A percentile compares a stretch with the other conserved stretches of the same genome.
These are phyloP conservation scores for Prunus yedoensis DNA, from an alignment of 331 rosid species.

Conservation along the genomic window DNA sequence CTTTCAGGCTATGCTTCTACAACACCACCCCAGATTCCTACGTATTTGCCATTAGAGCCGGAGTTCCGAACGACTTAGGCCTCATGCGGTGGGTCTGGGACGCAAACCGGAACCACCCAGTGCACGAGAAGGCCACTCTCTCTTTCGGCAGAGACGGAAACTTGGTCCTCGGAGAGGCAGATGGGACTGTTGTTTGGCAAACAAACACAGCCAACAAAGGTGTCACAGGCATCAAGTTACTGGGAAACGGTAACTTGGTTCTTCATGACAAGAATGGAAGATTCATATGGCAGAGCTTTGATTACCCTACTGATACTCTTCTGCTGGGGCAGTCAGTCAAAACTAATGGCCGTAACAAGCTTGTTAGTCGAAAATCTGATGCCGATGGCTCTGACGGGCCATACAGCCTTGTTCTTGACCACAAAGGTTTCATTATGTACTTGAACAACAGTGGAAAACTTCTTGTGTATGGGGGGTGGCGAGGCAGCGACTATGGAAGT, in stretches of 20 bases:
- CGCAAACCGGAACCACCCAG: constrained; percentile 32
- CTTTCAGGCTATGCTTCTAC: constrained; percentile 28
- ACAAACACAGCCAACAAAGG: constrained; percentile 37
- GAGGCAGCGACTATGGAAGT: neutral
- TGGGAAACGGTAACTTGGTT: constrained; percentile 27
- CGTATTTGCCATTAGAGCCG: constrained; percentile 25
- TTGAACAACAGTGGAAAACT: constrained; percentile 26
- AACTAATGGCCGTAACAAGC: constrained; percentile 13
- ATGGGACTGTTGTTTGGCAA: constrained; percentile 34
- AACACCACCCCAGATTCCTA: constrained; percentile 20
- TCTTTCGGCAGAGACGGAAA: constrained; percentile 26
- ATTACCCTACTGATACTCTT: constrained; percentile 33
- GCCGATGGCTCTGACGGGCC: constrained; percentile 29
- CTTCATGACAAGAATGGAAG: constrained; percentile 29
- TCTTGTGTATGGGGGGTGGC: constrained; percentile 36
- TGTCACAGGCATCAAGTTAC: constrained; percentile 28
- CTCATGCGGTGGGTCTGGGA: constrained; percentile 44
- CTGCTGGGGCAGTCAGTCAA: constrained; percentile 27
- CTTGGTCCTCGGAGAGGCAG: constrained; percentile 27
- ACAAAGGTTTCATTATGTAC: constrained; percentile 27
- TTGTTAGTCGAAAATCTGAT: constrained; percentile 33
- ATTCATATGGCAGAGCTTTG: constrained; percentile 41
- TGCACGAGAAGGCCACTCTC: constrained; percentile 35
- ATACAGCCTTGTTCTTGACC: constrained; percentile 25
- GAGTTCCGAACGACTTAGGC: constrained; percentile 19